A percentile compares a stretch with the other conserved stretches of the same genome.
Evolutionary conservation across 495 filamentous ascomycete species (phyloP).

Genomic region (Aspergillus homomorphus): DNA sequence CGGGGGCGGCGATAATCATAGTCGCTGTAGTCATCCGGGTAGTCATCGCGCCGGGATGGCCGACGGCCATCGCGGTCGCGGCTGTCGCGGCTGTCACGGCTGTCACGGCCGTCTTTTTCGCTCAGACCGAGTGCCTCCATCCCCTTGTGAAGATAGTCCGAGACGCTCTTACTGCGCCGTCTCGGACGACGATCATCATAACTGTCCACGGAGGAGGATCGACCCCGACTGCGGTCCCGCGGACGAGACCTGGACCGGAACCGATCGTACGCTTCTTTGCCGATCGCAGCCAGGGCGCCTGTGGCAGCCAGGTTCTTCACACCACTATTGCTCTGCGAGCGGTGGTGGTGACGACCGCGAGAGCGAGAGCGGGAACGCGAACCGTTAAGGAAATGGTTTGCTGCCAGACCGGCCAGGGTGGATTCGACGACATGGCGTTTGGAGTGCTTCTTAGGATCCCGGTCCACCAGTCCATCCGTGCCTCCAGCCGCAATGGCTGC

Average conservation of each 20-base stretch:
- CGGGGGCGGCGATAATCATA: constrained; percentile 39
- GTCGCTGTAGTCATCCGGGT: constrained; percentile 44
- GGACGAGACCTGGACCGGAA: constrained; percentile 61
- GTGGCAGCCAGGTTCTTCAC: constrained; percentile 68
- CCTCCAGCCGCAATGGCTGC: constrained; percentile 82
- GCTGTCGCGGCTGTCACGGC: constrained; percentile 22
- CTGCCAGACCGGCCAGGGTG: constrained; percentile 78
- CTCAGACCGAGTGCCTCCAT: constrained; percentile 54
- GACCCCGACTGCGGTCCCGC: constrained; percentile 47
- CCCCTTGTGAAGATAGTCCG: constrained; percentile 53
- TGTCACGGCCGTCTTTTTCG: constrained; percentile 32
- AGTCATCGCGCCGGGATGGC: constrained; percentile 45
- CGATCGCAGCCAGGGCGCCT: constrained; percentile 72
- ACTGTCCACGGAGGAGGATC: constrained; percentile 34
- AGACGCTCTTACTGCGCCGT: constrained; percentile 56
- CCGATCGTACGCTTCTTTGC: constrained; percentile 72
- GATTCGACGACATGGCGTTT: constrained; percentile 68
- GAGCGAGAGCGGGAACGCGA: constrained; percentile 51
- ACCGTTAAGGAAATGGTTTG: constrained; percentile 78
- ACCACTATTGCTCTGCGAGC: constrained; percentile 41
- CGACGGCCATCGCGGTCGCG: constrained; percentile 32
- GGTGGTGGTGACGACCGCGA: constrained; percentile 42
- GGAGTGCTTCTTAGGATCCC: constrained; percentile 68
- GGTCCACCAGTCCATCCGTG: constrained; percentile 71
- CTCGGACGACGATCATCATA: constrained; percentile 48